Evolutionary conservation across 1,284 basidiomycete genomes (phyloP).

Genomic region (Thecaphora thlaspeos): DNA sequence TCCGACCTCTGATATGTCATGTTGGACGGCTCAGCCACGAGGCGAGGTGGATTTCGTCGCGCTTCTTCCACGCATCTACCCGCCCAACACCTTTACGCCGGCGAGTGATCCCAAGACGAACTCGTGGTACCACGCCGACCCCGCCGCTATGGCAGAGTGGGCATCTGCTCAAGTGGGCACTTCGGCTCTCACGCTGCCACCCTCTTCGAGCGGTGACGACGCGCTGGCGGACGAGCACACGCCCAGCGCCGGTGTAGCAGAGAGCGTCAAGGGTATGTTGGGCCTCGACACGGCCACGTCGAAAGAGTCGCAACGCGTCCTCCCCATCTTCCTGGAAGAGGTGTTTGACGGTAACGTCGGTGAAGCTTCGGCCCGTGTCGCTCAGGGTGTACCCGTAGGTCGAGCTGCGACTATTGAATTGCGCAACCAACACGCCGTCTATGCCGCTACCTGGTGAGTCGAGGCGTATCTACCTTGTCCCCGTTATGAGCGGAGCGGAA

Average conservation of each 20-base stretch:
- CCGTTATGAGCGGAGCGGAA: no score
- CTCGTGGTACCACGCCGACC: slow-evolving; percentile 82
- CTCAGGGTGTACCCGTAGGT: slow-evolving; percentile 80
- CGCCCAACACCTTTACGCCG: slow-evolving; percentile 75
- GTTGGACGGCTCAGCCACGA: no score
- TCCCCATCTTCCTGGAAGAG: slow-evolving; percentile 52
- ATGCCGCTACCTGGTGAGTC: slow-evolving; percentile 85
- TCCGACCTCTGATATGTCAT: no score
- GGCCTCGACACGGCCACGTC: not conserved
- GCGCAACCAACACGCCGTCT: slow-evolving; percentile 90
- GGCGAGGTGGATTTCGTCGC: slow-evolving; percentile 27
- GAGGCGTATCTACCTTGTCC: no score
- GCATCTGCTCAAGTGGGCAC: slow-evolving; percentile 83
- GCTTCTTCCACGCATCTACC: slow-evolving; percentile 47
- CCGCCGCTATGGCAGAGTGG: slow-evolving; percentile 75
- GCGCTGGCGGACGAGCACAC: slow-evolving; percentile 23
- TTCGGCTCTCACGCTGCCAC: slow-evolving; percentile 46
- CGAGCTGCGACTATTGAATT: slow-evolving; percentile 80
- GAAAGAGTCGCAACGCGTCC: slow-evolving; percentile 11
- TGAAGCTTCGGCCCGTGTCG: slow-evolving; percentile 67
- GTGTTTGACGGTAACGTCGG: slow-evolving; percentile 69
- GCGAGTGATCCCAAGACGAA: slow-evolving; percentile 78
- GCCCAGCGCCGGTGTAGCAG: slow-evolving; percentile 28
- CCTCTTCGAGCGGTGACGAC: slow-evolving; percentile 1
- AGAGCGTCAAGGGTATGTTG: slow-evolving; percentile 33